These are phyloP conservation scores for Neonothopanus nambi DNA, from an alignment of 1,284 basidiomycete species.

Conservation along the genomic window DNA sequence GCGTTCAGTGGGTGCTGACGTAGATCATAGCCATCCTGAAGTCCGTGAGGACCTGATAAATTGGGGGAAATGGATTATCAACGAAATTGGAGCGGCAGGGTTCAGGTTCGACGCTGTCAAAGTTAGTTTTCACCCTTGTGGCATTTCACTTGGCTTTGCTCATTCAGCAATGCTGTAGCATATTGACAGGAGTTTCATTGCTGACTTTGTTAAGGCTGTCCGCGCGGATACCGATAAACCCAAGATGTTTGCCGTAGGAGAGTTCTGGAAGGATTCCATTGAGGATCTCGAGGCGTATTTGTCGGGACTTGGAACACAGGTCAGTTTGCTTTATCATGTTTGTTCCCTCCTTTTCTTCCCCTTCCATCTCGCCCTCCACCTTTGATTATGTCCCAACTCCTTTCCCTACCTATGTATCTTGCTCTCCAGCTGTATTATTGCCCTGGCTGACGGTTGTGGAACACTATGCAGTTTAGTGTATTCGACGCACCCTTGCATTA, in stretches of 20 bases:
- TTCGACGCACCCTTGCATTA: constrained; percentile 58
- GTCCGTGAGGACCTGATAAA: constrained; percentile 39
- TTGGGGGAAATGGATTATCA: constrained; percentile 55
- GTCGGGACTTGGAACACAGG: constrained; percentile 32
- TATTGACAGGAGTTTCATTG: constrained; percentile 44
- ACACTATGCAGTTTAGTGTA: constrained; percentile 40
- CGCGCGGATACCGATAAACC: constrained; percentile 41
- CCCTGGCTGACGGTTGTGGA: no score
- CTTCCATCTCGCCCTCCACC: no score
- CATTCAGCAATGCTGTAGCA: constrained; percentile 25
- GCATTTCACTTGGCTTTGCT: background rate
- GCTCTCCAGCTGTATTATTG: no score
- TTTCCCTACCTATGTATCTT: no score
- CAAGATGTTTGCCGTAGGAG: constrained; percentile 48
- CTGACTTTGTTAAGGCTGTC: constrained; percentile 51
- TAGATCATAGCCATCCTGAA: constrained; percentile 54
- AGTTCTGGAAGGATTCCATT: constrained; percentile 50
- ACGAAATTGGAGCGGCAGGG: constrained; percentile 49
- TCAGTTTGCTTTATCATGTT: background rate
- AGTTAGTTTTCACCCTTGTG: constrained; percentile 9
- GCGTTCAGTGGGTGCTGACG: constrained; percentile 30
- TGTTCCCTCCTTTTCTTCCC: no score
- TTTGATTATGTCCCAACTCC: no score
- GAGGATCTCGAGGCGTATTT: constrained; percentile 43
- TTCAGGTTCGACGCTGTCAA: constrained; percentile 54